These are phyloP conservation scores for Lepidium didymum DNA, from an alignment of 345 rosid species.

Conservation along the genomic window DNA sequence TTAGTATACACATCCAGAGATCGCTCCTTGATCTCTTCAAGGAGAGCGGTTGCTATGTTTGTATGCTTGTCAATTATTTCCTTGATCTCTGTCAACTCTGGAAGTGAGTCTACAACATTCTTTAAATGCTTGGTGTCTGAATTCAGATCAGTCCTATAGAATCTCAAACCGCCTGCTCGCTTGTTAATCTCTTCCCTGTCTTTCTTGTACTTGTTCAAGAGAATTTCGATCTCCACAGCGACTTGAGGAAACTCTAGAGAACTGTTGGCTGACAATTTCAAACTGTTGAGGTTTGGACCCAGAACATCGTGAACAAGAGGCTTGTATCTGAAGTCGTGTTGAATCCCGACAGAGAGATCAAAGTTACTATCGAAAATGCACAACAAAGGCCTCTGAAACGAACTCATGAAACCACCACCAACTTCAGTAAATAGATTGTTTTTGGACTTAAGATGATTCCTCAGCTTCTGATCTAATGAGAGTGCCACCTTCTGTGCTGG, in stretches of 20 bases:
- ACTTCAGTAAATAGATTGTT: conserved; percentile 74
- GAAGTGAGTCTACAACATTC: conserved; percentile 83
- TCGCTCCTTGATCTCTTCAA: conserved; percentile 80
- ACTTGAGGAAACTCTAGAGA: conserved; percentile 80
- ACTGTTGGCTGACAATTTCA: conserved; percentile 61
- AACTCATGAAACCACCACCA: conserved; percentile 41
- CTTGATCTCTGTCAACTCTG: conserved; percentile 74
- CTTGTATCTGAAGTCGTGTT: conserved; percentile 85
- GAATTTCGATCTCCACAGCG: conserved; percentile 72
- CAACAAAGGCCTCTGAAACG: conserved; percentile 72
- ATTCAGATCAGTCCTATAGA: conserved; percentile 63
- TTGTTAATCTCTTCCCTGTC: conserved; percentile 76
- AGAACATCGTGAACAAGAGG: conserved; percentile 79
- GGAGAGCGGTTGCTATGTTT: conserved; percentile 58
- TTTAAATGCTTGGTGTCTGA: conserved; percentile 83
- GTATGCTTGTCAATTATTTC: conserved; percentile 84
- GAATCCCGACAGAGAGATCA: conserved; percentile 72
- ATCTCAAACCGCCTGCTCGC: conserved; percentile 40
- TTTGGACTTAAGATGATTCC: conserved; percentile 75
- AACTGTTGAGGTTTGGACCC: conserved; percentile 59
- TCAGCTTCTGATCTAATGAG: conserved; percentile 64
- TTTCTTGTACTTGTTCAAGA: conserved; percentile 64
- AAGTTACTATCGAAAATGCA: conserved; percentile 87
- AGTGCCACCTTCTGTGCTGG: conserved; percentile 82
- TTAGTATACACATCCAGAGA: conserved; percentile 68